Evolutionary conservation across 805 yeast genomes (phyloP), one percentile per base, ranked within the genome.

Genomic region (Ogataea paradorogensis): DNA sequence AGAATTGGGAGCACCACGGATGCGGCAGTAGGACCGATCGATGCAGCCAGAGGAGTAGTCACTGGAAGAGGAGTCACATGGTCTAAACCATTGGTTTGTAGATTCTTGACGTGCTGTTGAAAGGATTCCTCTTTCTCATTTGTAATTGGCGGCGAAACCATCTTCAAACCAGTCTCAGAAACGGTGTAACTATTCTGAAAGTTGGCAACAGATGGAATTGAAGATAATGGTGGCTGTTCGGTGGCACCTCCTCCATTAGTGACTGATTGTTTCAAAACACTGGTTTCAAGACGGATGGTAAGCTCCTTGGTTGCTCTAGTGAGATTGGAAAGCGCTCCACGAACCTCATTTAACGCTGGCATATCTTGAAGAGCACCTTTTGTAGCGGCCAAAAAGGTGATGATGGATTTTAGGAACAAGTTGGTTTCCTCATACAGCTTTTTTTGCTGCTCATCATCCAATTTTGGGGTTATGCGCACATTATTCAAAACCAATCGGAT

Each of bases 221-320:
- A 54, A 9, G 62, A 57, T 26, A 64, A 42, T 1, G 65, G 61
- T 9, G 68, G 67, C 39, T 61, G 66, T 25, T 60, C 64, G 21
- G 50, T 44, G 18, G 48, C 33, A 8, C 25, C 33, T 7, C 33
- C 33, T 4, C 25, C 25, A 15, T 47, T 55, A 7, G 55, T 52
- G 32, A 58, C 59, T 8, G 56, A 45, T 14, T 55, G 55, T 27
- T 63, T 63, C 44, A 63, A 76, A 13, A 82, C 69, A 43, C 84
- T 77, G 28, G 74, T 70, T 57, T 90, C 96, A 30, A 90, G 65
- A 51, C 86, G 70, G n/a, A 87, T 80, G 0, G 97, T 89, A 11
- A 91, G 84, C 55, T 91, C 98, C 55, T 91, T 91, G 4, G 96
- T 87, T 3, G 90, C 84, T 48, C 87, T 80, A 0, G 97, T 90